A percentile compares a stretch with the other conserved stretches of the same genome.
Evolutionary conservation across 139 green algal species (phyloP).

Genomic region (Picochlorum sp.): DNA sequence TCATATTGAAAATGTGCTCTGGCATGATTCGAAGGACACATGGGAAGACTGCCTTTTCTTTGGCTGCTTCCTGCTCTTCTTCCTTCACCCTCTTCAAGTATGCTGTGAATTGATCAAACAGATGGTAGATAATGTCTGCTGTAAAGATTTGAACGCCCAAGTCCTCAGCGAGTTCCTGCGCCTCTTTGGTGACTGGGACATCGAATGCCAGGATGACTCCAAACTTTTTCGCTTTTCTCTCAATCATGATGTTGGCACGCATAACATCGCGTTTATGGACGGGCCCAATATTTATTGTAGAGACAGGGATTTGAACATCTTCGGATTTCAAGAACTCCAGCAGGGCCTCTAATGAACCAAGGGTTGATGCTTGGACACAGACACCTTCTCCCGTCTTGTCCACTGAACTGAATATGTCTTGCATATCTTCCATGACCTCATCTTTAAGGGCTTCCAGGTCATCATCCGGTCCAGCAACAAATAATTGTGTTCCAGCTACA

Average conservation of each 20-base stretch:
- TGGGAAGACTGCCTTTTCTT: slow-evolving; percentile 85
- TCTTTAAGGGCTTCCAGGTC: slow-evolving; percentile 90
- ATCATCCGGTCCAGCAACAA: slow-evolving; percentile 69
- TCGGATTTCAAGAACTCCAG: slow-evolving; percentile 84
- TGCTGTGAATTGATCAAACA: slow-evolving; percentile 95
- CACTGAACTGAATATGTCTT: slow-evolving; percentile 68
- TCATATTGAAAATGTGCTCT: slow-evolving; percentile 95
- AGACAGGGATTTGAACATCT: slow-evolving; percentile 78
- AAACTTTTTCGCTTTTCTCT: slow-evolving; percentile 78
- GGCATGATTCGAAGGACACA: slow-evolving; percentile 83
- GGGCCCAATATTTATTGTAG: slow-evolving; percentile 92
- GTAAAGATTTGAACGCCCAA: slow-evolving; percentile 88
- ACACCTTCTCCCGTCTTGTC: slow-evolving; percentile 80
- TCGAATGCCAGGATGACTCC: slow-evolving; percentile 96
- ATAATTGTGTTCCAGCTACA: slow-evolving; percentile 81
- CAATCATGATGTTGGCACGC: slow-evolving; percentile 92
- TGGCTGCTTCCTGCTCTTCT: slow-evolving; percentile 74
- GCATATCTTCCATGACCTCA: slow-evolving; percentile 91
- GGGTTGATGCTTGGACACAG: slow-evolving; percentile 92
- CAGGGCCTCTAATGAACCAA: slow-evolving; percentile 97
- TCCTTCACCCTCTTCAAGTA: slow-evolving; percentile 68
- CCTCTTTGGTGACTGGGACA: slow-evolving; percentile 77
- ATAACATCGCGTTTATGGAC: slow-evolving; percentile 92
- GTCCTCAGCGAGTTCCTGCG: slow-evolving; percentile 69
- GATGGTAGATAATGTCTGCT: slow-evolving; percentile 99